These are phyloP conservation scores for Stipa capillata DNA, from an alignment of 176 grass and related monocot genomes.

Conservation along the genomic window DNA sequence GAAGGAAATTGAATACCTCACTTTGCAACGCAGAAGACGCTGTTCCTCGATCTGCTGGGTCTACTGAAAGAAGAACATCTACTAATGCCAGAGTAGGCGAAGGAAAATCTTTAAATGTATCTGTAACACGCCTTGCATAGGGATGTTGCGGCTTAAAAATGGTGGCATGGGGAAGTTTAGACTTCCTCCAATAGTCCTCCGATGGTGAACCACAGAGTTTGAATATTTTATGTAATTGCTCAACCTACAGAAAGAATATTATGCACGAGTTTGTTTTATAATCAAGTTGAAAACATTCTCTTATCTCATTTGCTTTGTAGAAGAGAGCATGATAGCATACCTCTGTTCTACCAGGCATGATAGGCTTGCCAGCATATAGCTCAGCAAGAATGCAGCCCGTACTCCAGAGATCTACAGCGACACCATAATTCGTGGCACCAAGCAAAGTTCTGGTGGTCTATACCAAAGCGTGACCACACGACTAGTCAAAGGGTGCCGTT, in stretches of 20 bases:
- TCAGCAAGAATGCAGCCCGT: slow-evolving; percentile 97
- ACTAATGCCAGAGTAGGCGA: slow-evolving; percentile 54
- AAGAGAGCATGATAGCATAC: slow-evolving; percentile 31
- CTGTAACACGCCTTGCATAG: slow-evolving; percentile 65
- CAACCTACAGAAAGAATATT: slow-evolving; percentile 67
- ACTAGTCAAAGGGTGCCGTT: slow-evolving; percentile 86
- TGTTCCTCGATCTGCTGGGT: slow-evolving; percentile 82
- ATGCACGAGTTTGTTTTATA: not conserved
- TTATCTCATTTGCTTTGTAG: not conserved
- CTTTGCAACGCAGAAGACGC: slow-evolving; percentile 65
- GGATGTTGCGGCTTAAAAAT: slow-evolving; percentile 98
- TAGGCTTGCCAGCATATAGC: slow-evolving; percentile 97
- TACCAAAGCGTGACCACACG: slow-evolving; percentile 99
- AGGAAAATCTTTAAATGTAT: slow-evolving; percentile 97
- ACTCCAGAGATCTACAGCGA: slow-evolving; percentile 98
- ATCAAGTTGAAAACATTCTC: not conserved
- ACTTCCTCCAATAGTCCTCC: slow-evolving; percentile 96
- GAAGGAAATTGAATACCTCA: slow-evolving; percentile 44
- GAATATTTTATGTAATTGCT: slow-evolving; percentile 99
- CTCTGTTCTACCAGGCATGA: slow-evolving; percentile 99
- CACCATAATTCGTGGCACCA: slow-evolving; percentile 90
- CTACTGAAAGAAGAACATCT: slow-evolving; percentile 93
- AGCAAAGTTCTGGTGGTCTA: slow-evolving; percentile 94
- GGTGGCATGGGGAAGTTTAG: slow-evolving; percentile 93
- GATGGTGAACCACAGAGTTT: slow-evolving; percentile 96